A percentile compares a stretch with the other conserved stretches of the same genome.
phyloP scores from a whole-genome alignment of 2,329 filamentous ascomycete species.

The Pseudogymnoascus sp. region DNA sequence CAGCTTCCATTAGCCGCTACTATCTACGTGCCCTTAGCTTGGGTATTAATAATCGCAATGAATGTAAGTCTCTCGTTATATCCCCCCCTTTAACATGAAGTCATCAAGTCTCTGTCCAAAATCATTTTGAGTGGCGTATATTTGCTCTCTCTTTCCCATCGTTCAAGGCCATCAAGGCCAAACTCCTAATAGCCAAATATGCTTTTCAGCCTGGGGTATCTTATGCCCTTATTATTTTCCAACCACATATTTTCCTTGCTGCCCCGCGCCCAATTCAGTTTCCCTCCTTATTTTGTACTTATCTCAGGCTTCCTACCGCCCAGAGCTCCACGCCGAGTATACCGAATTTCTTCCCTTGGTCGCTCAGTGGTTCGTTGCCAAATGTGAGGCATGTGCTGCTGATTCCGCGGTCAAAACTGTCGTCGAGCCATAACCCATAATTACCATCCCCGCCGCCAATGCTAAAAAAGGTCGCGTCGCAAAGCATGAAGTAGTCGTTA shows the following conservation, averaged over 20 bases:
- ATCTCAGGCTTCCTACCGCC: constrained; percentile 28
- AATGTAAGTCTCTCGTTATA: neutral
- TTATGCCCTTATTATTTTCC: constrained; percentile 1
- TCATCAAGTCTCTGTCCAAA: neutral
- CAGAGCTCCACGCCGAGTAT: constrained; percentile 87
- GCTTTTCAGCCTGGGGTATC: neutral
- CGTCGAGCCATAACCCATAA: constrained; percentile 90
- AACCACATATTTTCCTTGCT: neutral
- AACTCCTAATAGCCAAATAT: neutral
- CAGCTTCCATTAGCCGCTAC: neutral
- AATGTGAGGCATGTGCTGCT: constrained; percentile 84
- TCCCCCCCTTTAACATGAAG: neutral
- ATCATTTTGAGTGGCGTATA: neutral
- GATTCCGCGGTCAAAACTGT: constrained; percentile 73
- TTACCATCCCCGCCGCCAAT: constrained; percentile 83
- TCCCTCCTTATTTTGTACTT: neutral
- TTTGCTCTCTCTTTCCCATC: constrained; percentile 1
- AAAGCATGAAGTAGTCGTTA: constrained; percentile 95
- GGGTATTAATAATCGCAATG: neutral
- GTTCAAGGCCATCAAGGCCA: neutral
- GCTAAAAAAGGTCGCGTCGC: constrained; percentile 75
- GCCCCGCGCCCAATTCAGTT: neutral
- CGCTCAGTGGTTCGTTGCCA: constrained; percentile 87
- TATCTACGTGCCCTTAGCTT: neutral
- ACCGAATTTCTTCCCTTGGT: constrained; percentile 86